These are phyloP conservation scores for Beauveria pseudobassiana DNA, from an alignment of 2,329 filamentous ascomycete species.

Conservation along the genomic window DNA sequence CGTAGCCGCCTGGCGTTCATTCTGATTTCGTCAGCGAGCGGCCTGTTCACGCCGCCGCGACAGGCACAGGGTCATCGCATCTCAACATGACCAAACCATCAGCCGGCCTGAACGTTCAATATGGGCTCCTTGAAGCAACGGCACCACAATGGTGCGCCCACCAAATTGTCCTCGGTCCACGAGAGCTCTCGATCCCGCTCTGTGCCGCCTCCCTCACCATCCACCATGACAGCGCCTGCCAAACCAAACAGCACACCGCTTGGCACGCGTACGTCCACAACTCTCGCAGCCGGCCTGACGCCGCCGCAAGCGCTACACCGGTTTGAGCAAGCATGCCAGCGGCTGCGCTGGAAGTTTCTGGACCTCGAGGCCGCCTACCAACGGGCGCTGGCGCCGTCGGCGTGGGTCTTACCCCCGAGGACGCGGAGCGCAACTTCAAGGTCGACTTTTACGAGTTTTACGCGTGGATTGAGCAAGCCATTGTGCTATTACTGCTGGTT, in stretches of 20 bases:
- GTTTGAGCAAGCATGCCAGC: conserved; percentile 52
- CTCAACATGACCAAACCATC: neutral
- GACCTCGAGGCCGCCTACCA: conserved; percentile 51
- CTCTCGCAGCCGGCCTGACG: conserved; percentile 18
- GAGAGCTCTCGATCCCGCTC: conserved; percentile 6
- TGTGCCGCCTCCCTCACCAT: neutral
- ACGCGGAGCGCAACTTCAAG: conserved; percentile 65
- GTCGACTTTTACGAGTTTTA: conserved; percentile 74
- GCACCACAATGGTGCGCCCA: neutral
- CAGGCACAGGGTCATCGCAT: neutral
- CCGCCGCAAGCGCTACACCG: conserved; percentile 41
- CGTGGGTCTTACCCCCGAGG: conserved; percentile 26
- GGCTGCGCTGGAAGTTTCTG: conserved; percentile 56
- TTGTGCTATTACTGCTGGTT: conserved; percentile 59
- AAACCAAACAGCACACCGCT: conserved; percentile 8
- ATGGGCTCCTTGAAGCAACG: conserved; percentile 6
- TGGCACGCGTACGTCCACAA: conserved; percentile 2
- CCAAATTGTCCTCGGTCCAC: neutral
- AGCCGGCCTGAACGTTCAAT: conserved; percentile 1
- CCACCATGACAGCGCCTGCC: neutral
- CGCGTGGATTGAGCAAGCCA: conserved; percentile 61
- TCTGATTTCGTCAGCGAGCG: neutral
- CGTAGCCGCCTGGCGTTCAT: neutral
- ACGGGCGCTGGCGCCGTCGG: conserved; percentile 35
- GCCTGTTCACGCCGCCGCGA: neutral